Evolutionary conservation across 2,329 filamentous ascomycete species (phyloP).

Genomic region (Penicillium sp.): DNA sequence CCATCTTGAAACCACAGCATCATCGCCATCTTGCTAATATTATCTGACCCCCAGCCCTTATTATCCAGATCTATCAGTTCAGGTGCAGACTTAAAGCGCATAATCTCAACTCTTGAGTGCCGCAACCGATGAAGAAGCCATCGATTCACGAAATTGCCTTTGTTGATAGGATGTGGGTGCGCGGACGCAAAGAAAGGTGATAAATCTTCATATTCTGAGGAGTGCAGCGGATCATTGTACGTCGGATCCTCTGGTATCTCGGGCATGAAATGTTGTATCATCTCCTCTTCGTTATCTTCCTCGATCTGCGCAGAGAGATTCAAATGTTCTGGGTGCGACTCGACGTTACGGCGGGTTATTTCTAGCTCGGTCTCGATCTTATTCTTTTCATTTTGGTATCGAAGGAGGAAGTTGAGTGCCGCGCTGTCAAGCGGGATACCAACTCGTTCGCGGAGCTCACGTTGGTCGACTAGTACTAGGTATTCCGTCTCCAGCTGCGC

Average conservation of each 20-base stretch:
- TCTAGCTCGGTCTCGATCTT: background rate
- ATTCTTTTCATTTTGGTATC: background rate
- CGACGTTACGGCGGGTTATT: background rate
- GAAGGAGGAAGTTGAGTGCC: background rate
- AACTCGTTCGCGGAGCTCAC: background rate
- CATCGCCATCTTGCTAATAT: background rate
- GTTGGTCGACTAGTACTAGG: background rate
- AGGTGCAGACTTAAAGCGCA: background rate
- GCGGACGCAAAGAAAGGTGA: background rate
- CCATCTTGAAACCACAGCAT: background rate
- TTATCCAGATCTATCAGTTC: background rate
- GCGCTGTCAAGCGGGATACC: background rate
- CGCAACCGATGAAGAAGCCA: background rate
- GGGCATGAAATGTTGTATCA: background rate
- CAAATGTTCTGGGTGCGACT: background rate
- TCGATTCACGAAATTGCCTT: background rate
- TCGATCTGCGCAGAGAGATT: background rate
- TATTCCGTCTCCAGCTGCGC: background rate
- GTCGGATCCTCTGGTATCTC: background rate
- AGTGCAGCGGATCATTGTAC: background rate
- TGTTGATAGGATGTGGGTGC: background rate
- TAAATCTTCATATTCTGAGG: background rate
- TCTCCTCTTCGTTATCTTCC: background rate
- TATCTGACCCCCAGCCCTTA: background rate
- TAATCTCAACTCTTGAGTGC: background rate